Percentiles rank a stretch among this genome's conserved stretches.
phyloP scores from a whole-genome alignment of 345 rosid genomes.

The Aquilaria malaccensis region DNA sequence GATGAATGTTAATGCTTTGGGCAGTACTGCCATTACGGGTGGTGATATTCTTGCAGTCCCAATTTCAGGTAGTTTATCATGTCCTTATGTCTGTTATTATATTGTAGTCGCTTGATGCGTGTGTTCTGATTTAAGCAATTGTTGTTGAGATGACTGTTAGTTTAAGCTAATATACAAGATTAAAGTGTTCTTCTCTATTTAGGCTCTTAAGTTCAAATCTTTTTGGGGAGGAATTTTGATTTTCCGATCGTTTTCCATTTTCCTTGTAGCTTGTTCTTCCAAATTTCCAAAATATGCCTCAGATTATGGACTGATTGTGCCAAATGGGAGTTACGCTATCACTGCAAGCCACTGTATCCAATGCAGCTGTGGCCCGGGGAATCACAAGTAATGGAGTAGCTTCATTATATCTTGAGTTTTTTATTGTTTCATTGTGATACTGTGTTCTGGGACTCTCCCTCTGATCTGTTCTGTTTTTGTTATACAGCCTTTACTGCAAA shows the following conservation, averaged over 20 bases:
- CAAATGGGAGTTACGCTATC: constrained; percentile 89
- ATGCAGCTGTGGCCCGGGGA: constrained; percentile 87
- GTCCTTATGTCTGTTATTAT: neutral
- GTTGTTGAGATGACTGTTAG: neutral
- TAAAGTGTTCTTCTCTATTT: neutral
- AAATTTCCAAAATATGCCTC: constrained; percentile 69
- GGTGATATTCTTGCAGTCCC: constrained; percentile 91
- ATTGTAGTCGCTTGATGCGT: neutral
- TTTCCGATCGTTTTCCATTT: constrained; percentile 1
- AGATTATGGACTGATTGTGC: constrained; percentile 73
- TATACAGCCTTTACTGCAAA: constrained; percentile 73
- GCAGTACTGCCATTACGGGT: constrained; percentile 52
- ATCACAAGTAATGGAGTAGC: constrained; percentile 50
- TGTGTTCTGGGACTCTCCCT: neutral
- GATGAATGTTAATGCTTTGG: constrained; percentile 95
- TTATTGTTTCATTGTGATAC: neutral
- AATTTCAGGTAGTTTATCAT: constrained; percentile 45
- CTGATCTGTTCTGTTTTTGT: constrained; percentile 13
- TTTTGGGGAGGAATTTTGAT: too few species aligned
- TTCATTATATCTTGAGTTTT: constrained; percentile 9
- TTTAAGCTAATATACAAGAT: neutral
- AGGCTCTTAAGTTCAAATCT: neutral
- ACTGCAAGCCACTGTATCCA: constrained; percentile 95
- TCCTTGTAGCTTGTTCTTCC: constrained; percentile 81
- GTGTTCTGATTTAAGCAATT: neutral